Base-by-base conservation (phyloP, 352 stramenopile species). In the Pythium pyrilobum region DNA sequence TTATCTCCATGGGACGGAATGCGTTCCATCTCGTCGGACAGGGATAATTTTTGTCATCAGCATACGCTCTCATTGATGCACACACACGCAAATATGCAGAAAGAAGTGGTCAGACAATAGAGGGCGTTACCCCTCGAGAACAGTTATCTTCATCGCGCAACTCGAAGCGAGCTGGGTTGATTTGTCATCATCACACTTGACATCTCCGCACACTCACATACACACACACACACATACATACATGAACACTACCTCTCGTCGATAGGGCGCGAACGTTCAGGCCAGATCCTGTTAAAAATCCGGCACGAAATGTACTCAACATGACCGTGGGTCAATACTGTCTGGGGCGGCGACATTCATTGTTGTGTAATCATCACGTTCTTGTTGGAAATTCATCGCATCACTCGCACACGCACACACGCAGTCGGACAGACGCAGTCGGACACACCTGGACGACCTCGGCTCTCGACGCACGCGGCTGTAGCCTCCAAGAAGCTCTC, bases 131-230 rank as follows among this genome's bases (percentile, higher is more conserved):
- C 77, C 81, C 82, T 90, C 82, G 79, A 76, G 81, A 90, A 69
- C 76, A 81, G 43, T 85, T 90, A 71, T 92, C 82, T 92, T 92
- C 82, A 92, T 88, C 79, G 71, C 69, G 66, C 69, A 76, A 80
- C 76, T 92, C 82, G 82, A 90, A 92, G 79, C 79, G 82, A 92
- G 82, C 82, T 92, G 82, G 76, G 82, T 89, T 64, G 82, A 74
- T 81, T 73, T 87, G 82, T 92, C 82, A 90, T 92, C 82, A 89
- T 92, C 64, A 90, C 80, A 92, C 82, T 84, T 69, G 48, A 33
- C 39, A 58, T 15, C 16, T 12, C 12, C 27, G 12, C 31, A 66
- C 5, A 64, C 24, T 59, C 15, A 69, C 6, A 63, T 37, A 51
- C 36, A 70, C 20, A 69, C 37, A 58, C 42, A 77, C 12, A 62